Percentiles rank a stretch among this genome's conserved stretches.
Conservation (phyloP, 2,329 filamentous ascomycete genomes). For the Ophiocordyceps camponoti-saundersi region DNA sequence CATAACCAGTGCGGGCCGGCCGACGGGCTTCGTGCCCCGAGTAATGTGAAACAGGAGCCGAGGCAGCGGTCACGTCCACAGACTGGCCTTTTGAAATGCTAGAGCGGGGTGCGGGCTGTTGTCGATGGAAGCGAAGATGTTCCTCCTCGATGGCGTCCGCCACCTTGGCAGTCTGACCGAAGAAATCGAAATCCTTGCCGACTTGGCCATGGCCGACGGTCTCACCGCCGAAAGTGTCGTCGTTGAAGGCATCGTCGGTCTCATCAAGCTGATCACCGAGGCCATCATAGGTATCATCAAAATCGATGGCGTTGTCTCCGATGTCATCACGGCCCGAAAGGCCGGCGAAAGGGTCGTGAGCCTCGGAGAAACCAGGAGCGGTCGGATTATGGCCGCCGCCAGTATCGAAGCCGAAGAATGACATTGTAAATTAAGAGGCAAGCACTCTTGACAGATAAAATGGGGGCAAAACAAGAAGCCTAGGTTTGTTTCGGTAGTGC, state of each 20-base stretch:
- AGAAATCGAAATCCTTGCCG: conserved; percentile 95
- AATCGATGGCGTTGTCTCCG: conserved; percentile 46
- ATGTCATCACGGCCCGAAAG: conserved; percentile 51
- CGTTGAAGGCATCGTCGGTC: conserved; percentile 85
- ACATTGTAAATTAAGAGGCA: conserved; percentile 36
- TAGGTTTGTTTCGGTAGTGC: not conserved
- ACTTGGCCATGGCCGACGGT: conserved; percentile 31
- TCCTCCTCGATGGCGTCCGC: conserved; percentile 79
- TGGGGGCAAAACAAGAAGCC: not conserved
- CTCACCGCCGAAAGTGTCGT: conserved; percentile 66
- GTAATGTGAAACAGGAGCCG: conserved; percentile 15
- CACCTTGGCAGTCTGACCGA: conserved; percentile 78
- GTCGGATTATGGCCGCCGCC: conserved; percentile 43
- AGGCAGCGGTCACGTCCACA: conserved; percentile 12
- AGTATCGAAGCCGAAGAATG: conserved; percentile 81
- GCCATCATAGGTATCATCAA: conserved; percentile 95
- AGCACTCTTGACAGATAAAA: not conserved
- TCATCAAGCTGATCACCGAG: conserved; percentile 83
- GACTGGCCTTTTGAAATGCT: conserved; percentile 17
- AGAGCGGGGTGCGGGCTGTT: conserved; percentile 39
- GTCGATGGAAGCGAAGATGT: conserved; percentile 65
- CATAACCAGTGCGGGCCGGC: conserved; percentile 68
- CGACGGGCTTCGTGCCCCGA: conserved; percentile 26
- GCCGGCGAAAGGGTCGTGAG: conserved; percentile 74
- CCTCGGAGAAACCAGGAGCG: conserved; percentile 67